Evolutionary conservation across 106 monocot species (phyloP), one percentile per base, ranked within the genome.

Genomic region (Dendrobium nobile): DNA sequence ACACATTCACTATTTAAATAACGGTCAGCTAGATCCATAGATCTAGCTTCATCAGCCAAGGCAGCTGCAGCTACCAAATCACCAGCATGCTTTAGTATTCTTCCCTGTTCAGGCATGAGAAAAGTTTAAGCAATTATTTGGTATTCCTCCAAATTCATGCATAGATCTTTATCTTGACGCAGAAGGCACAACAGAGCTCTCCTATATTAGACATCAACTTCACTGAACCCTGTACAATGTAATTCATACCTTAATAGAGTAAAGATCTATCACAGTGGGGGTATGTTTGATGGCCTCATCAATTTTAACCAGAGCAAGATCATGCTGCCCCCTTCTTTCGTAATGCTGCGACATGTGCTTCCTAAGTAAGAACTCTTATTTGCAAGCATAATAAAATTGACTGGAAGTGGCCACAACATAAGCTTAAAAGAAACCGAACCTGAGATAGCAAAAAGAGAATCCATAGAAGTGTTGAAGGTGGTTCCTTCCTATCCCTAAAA

Each of bases 1-100:
- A 94, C 97, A 91, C 98, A 98, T 56, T 92, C 91, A 77, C 98
- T 98, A 68, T 95, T 95, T 75, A 98, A 86, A 80, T 93, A 98
- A 83, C 98, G 95, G 77, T 98, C 95, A 83, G 98, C 98, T 79
- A 98, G 98, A 90, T 98, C 98, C 95, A 98, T 93, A 43, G 91
- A 91, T 85, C 98, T 95, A 83, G 98, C 98, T 86, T 98, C 95
- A 87, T 98, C 89, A 77, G 95, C 95, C 44, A 92, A 88, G 20
- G 83, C 77, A 79, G 98, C 88, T 33, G 95, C 98, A 73, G 98
- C 92, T 33, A 79, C 84, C 47, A 92, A 85, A 64, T 98, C 83
- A 77, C 98, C 98, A 26, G 88, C 89, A 86, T 98, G 89, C 56
- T 91, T 85, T 80, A 98, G 70, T 85, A 98, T 91, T 87, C 90